Evolutionary conservation across 768 basidiomycete genomes (phyloP).

Genomic region (Collybiopsis luxurians): DNA sequence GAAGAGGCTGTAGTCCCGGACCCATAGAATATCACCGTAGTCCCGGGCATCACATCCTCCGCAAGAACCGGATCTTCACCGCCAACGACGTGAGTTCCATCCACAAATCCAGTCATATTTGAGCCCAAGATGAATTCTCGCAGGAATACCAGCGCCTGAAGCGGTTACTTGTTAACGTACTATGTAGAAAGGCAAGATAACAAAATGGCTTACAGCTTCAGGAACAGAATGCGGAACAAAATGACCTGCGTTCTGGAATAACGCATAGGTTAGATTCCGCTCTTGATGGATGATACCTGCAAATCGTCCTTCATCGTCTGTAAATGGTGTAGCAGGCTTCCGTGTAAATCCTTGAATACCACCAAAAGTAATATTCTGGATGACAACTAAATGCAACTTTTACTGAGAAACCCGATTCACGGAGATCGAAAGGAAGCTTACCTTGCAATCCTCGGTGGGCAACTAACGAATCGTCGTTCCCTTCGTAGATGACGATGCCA

Average conservation of each 20-base stretch:
- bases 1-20: conserved; percentile 13
- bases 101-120: conserved; percentile 58
- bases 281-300: conserved; percentile 76
- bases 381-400: conserved; percentile 21
- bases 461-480: conserved; percentile 48
- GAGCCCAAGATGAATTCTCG: conserved; percentile 67
- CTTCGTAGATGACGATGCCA: conserved; percentile 41
- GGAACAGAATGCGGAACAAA: conserved; percentile 35
- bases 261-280: conserved; percentile 58
- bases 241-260: conserved; percentile 42
- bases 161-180: neutral
- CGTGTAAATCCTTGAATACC: conserved; percentile 73
- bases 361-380: conserved; percentile 71
- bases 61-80: conserved; percentile 39
- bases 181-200: neutral
- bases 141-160: conserved; percentile 56
- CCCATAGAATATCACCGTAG: conserved; percentile 42
- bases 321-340: conserved; percentile 67
- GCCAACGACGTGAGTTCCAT: conserved; percentile 32
- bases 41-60: conserved; percentile 34
- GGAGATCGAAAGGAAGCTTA: conserved; percentile 17
- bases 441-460: conserved; percentile 48
- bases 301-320: conserved; percentile 52
- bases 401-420: too few relatives aligned
- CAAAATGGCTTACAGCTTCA: conserved; percentile 32